A percentile compares a stretch with the other conserved stretches of the same genome.
Conservation (phyloP, 2,329 filamentous ascomycete genomes). For the Fusarium newnesense region DNA sequence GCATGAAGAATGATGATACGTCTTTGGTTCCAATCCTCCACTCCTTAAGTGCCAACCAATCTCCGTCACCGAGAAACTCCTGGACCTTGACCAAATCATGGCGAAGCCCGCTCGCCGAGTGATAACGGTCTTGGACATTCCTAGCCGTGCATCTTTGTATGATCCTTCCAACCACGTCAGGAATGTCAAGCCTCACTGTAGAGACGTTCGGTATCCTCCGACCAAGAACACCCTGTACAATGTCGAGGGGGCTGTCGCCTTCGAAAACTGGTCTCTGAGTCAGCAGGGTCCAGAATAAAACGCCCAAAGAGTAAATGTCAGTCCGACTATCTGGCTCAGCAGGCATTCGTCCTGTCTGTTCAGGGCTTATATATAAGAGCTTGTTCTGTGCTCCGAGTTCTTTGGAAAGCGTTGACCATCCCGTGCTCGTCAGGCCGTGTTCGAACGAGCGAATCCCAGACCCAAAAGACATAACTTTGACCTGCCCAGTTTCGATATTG, state of each 20-base stretch:
- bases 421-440: constrained; percentile 84
- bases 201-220: constrained; percentile 82
- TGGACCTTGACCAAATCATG: constrained; percentile 81
- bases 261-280: constrained; percentile 84
- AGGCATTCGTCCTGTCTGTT: constrained; percentile 93
- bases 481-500: constrained; percentile 73
- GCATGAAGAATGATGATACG: constrained; percentile 90
- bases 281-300: constrained; percentile 88
- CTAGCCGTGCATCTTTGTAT: constrained; percentile 95
- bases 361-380: constrained; percentile 90
- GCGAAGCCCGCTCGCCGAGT: constrained; percentile 87
- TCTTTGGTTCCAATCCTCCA: constrained; percentile 86
- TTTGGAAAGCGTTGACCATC: constrained; percentile 85
- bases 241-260: constrained; percentile 83
- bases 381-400: constrained; percentile 90
- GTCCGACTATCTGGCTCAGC: constrained; percentile 92
- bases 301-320: constrained; percentile 91
- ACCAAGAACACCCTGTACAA: constrained; percentile 88
- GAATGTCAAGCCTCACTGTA: constrained; percentile 81
- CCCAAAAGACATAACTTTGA: constrained; percentile 86
- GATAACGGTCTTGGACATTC: constrained; percentile 86
- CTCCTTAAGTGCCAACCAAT: constrained; percentile 74
- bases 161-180: constrained; percentile 82
- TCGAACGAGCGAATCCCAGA: constrained; percentile 90
- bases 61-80: constrained; percentile 78